Evolutionary conservation across 2,329 filamentous ascomycete species (phyloP), one percentile per base, ranked within the genome.

Genomic region (Calonectria pseudoturangicola): DNA sequence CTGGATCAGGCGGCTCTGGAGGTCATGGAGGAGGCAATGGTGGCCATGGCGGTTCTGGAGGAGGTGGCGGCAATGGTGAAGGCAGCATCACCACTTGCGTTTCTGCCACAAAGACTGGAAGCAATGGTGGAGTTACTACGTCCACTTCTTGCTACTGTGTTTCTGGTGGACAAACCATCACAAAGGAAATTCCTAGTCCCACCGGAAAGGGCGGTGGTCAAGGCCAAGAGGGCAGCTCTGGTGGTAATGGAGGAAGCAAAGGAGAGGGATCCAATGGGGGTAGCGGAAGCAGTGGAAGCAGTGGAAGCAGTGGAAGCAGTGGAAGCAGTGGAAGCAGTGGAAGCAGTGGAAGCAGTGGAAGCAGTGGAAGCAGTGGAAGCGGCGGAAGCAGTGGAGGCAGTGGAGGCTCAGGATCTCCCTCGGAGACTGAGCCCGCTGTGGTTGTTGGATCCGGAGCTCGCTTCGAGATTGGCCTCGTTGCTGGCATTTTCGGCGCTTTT

Each of bases 401-500:
- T 2, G 51, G 48, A 30, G 33, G 28, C 50, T 7, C n/a, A 9
- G 60, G 13, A 16, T 47, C 54, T 16, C 47, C 50, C 28, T 63
- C 62, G 25, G 66, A 65, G 66, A 72, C 50, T 15, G 73, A 69
- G 12, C 72, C 74, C 1, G 65, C 66, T 13, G 68, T 75, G 1
- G 71, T 74, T 10, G 50, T 65, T 45, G 75, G 71, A 28, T 71
- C 70, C 3, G 78, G 73, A 43, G 67, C 77, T 28, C 74, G 75
- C 16, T 63, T 72, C 21, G 79, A 81, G 67, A 74, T 80, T 27
- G 76, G 79, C 58, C 3, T 78, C n/a, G 70, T 80, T 10, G 76
- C 76, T 48, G 76, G 74, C 33, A 47, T 81, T 60, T 78, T 81
- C 43, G 77, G 73, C 3, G 70, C 63, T 18, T 72, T 74, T 67